Percentiles rank a stretch among this genome's conserved stretches.
phyloP scores from a whole-genome alignment of 2,329 filamentous ascomycete genomes.

The Leptographium radiaticola region DNA sequence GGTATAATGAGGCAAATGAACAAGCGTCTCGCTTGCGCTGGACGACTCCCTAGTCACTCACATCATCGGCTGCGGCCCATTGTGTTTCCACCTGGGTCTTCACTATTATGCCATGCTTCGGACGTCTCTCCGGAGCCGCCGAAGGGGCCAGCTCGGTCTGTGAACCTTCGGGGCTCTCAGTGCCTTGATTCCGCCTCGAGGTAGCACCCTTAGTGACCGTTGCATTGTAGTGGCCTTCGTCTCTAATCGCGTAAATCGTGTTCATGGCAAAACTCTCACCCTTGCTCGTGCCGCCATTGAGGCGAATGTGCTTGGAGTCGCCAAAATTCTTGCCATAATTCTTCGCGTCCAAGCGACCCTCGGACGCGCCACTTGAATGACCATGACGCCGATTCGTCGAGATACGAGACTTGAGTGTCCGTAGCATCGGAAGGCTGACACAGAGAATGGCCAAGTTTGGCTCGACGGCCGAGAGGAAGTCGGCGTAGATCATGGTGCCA shows the following conservation, averaged over 20 bases:
- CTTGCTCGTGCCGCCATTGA: not conserved
- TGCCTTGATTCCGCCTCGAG: not conserved
- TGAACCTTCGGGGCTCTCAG: not conserved
- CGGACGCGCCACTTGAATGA: not conserved
- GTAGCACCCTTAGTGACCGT: not conserved
- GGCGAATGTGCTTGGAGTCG: not conserved
- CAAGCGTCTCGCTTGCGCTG: too few relatives aligned
- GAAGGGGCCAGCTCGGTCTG: not conserved
- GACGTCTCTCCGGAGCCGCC: not conserved
- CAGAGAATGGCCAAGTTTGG: not conserved
- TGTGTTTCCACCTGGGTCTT: not conserved
- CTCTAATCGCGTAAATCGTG: not conserved
- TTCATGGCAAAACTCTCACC: not conserved
- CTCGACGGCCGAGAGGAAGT: not conserved
- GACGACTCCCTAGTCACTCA: not conserved
- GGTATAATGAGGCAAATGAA: too few relatives aligned
- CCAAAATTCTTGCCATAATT: not conserved
- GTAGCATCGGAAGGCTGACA: constrained; percentile 1
- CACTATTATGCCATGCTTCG: not conserved
- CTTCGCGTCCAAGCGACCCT: not conserved
- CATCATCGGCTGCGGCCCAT: not conserved
- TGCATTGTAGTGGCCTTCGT: not conserved
- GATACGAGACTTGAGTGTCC: not conserved
- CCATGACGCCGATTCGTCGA: not conserved
- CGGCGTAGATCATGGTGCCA: not conserved